Base-by-base conservation (phyloP, 1,284 basidiomycete genomes). In the Fomitiporia mediterranea region DNA sequence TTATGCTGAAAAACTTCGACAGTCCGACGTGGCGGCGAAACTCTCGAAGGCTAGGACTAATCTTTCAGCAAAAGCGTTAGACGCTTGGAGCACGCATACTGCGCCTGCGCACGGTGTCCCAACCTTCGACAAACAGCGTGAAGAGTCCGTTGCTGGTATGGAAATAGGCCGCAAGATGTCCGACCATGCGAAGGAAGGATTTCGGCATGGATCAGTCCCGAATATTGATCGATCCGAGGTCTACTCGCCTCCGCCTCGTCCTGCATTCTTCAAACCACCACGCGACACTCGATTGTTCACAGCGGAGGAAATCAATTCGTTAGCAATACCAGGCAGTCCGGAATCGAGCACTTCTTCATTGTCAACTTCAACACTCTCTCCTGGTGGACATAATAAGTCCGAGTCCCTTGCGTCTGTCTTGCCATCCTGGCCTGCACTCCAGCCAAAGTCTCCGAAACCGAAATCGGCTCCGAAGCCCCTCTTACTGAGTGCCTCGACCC, bases 1-100 rank as follows among this genome's bases (percentile, higher is more conserved):
- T 39, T 90, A 89, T 64, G 84, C 88, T 0, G 84, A 81, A 63
- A 88, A 83, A 65, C 64, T 90, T 11, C 84, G 79, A 64, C 82
- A 86, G 54, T 88, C 86, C 2, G 84, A 89, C 64, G 72, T 86
- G 3, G 75, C 82, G 34, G 87, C 88, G 4, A 75, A 77, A 1
- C 67, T 89, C 11, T 74, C 87, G 2, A 90, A 88, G 69, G 82
- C 78, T 50, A 83, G 86, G 66, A 84, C 79, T 19, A 90, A 89
- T 62, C 86, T 83, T 82, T 76, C 79, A 30, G 86, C 86, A 21
- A 83, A 76, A 62, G 82, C 83, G 28, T 56, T 77, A 55, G 68
- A 72, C 40, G 68, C 73, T 5, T 81, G 78, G 79, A 69, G 71
- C 48, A 62, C 61, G 43, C 64, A 64, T 17, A 62, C 55, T 51